A percentile compares a stretch with the other conserved stretches of the same genome.
phyloP scores from a whole-genome alignment of 139 green algal genomes.

The Chlorella sp. region DNA sequence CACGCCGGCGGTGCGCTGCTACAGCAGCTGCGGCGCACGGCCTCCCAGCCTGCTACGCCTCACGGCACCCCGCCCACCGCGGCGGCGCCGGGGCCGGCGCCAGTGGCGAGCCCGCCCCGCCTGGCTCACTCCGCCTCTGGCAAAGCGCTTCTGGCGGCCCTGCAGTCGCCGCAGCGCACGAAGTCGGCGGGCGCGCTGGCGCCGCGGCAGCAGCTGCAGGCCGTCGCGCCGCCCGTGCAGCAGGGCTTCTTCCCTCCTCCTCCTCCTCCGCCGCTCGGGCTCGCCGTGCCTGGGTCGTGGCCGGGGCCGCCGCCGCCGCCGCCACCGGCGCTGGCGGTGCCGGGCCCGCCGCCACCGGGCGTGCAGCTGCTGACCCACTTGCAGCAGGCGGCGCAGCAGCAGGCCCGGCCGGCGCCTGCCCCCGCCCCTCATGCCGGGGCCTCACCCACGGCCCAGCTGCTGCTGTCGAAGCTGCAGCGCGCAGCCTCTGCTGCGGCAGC shows the following conservation, averaged over 20 bases:
- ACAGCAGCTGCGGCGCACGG: conserved; percentile 16
- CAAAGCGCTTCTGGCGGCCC: conserved; percentile 11
- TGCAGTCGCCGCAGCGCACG: conserved; percentile 8
- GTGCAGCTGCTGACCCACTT: conserved; percentile 20
- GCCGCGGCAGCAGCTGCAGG: not conserved
- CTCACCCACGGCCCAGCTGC: not conserved
- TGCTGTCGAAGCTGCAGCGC: not conserved
- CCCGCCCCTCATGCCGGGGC: too few relatives aligned
- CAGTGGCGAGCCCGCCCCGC: too few relatives aligned
- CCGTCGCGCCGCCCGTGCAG: not conserved
- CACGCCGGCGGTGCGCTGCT: conserved; percentile 8
- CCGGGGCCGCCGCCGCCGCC: not conserved
- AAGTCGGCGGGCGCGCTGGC: not conserved
- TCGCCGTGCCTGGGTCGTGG: conserved; percentile 15
- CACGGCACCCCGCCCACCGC: not conserved
- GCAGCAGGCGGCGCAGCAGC: not conserved
- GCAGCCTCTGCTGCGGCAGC: not conserved
- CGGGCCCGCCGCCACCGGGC: not conserved
- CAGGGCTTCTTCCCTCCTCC: not conserved
- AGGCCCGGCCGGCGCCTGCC: not conserved
- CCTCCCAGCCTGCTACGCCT: not conserved
- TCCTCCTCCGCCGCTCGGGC: not conserved
- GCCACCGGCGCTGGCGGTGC: not conserved
- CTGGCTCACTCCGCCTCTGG: too few relatives aligned
- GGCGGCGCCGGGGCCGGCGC: not conserved